A percentile compares a stretch with the other conserved stretches of the same genome.
Conservation (phyloP, 2,329 filamentous ascomycete species). For the Neonectria faginata region DNA sequence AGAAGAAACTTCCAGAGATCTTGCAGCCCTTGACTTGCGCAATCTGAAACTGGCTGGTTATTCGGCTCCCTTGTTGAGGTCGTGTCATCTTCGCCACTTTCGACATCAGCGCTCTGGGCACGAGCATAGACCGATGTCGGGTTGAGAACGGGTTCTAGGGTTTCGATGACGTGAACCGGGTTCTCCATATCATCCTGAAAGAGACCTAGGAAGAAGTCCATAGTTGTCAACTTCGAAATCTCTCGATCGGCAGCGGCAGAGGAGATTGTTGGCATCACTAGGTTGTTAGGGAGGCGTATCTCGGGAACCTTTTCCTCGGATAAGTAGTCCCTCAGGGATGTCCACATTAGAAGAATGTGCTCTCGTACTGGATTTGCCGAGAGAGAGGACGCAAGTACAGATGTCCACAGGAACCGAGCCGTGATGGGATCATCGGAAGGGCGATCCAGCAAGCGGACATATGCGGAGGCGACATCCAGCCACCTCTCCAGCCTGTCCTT, state of each 20-base stretch:
- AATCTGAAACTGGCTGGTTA: slow-evolving; percentile 61
- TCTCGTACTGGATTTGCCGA: slow-evolving; percentile 66
- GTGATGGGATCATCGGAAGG: slow-evolving; percentile 55
- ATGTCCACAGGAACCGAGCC: slow-evolving; percentile 69
- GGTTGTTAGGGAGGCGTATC: slow-evolving; percentile 82
- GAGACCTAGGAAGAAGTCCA: slow-evolving; percentile 93
- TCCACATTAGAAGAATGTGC: slow-evolving; percentile 69
- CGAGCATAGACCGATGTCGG: slow-evolving; percentile 66
- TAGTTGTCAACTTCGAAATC: slow-evolving; percentile 90
- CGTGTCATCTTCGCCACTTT: slow-evolving; percentile 31
- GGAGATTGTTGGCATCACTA: slow-evolving; percentile 89
- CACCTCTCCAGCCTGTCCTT: slow-evolving; percentile 64
- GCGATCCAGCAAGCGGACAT: slow-evolving; percentile 53
- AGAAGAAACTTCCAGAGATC: slow-evolving; percentile 90
- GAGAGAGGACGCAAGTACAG: slow-evolving; percentile 65
- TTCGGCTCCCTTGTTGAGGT: slow-evolving; percentile 33
- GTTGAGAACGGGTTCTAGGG: slow-evolving; percentile 90
- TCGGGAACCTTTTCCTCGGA: slow-evolving; percentile 54
- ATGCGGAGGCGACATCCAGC: slow-evolving; percentile 62
- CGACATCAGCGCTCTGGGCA: slow-evolving; percentile 29
- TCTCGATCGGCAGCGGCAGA: slow-evolving; percentile 87
- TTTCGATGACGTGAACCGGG: slow-evolving; percentile 88
- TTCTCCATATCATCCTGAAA: slow-evolving; percentile 87
- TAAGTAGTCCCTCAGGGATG: slow-evolving; percentile 66
- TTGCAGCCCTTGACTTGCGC: slow-evolving; percentile 68